Evolutionary conservation across 2,329 filamentous ascomycete genomes (phyloP).

Genomic region (Mollisiaceae sp.): DNA sequence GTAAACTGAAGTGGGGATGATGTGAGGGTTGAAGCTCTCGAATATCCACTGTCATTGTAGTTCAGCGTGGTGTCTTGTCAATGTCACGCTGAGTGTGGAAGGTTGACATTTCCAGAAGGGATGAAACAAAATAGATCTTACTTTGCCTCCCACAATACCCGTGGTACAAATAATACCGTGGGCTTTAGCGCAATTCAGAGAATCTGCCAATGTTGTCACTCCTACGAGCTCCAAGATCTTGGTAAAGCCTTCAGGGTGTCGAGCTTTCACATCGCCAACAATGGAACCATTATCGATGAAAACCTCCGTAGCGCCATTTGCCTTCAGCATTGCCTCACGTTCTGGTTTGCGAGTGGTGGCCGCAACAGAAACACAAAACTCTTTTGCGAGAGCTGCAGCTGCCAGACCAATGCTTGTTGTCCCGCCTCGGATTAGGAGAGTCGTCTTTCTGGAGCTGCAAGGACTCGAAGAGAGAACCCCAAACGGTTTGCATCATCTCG

Average conservation of each 20-base stretch:
- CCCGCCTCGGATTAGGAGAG: constrained; percentile 50
- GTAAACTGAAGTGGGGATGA: constrained; percentile 46
- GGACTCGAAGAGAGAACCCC: constrained; percentile 48
- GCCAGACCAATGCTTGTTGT: constrained; percentile 52
- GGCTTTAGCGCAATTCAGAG: constrained; percentile 45
- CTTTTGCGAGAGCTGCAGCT: constrained; percentile 51
- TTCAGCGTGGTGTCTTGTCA: background rate
- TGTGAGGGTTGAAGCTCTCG: constrained; percentile 48
- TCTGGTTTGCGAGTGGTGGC: constrained; percentile 47
- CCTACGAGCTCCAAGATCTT: constrained; percentile 55
- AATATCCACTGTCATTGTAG: constrained; percentile 40
- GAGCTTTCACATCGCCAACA: constrained; percentile 44
- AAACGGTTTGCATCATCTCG: constrained; percentile 57
- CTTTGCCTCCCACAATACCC: constrained; percentile 37
- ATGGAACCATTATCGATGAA: constrained; percentile 50
- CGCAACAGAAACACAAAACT: constrained; percentile 46
- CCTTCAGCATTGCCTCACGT: constrained; percentile 45
- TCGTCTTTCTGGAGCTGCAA: constrained; percentile 48
- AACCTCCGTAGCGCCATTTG: constrained; percentile 47
- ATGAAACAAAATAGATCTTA: background rate
- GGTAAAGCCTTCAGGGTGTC: constrained; percentile 40
- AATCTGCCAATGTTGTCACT: constrained; percentile 48
- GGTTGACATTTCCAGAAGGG: background rate
- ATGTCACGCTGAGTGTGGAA: background rate
- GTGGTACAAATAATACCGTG: constrained; percentile 51